Evolutionary conservation across 2,329 filamentous ascomycete genomes (phyloP).

Genomic region (Monosporascus sp.): DNA sequence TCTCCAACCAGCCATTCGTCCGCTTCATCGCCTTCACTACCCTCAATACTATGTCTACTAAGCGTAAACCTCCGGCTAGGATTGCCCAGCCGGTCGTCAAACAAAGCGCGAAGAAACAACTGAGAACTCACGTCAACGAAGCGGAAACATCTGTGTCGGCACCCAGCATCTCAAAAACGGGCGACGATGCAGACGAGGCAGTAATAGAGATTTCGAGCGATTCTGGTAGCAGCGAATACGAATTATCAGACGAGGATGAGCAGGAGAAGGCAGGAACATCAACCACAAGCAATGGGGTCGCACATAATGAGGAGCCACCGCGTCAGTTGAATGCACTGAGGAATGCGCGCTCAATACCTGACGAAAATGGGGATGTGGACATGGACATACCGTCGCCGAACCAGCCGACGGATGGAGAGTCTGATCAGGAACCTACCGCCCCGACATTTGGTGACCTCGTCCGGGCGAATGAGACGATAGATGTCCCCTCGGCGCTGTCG

Average conservation of each 20-base stretch:
- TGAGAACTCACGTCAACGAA: slow-evolving; percentile 52
- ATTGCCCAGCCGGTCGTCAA: slow-evolving; percentile 52
- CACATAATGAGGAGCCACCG: slow-evolving; percentile 1
- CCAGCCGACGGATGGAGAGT: slow-evolving; percentile 29
- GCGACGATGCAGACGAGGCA: slow-evolving; percentile 28
- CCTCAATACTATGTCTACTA: slow-evolving; percentile 47
- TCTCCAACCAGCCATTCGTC: background rate
- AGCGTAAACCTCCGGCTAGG: slow-evolving; percentile 54
- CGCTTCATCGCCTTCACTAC: background rate
- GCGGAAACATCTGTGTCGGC: slow-evolving; percentile 49
- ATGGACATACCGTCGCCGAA: slow-evolving; percentile 24
- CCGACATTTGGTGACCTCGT: slow-evolving; percentile 87
- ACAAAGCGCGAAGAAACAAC: slow-evolving; percentile 45
- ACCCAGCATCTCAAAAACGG: slow-evolving; percentile 33
- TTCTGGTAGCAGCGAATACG: slow-evolving; percentile 41
- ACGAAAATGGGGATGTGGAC: slow-evolving; percentile 23
- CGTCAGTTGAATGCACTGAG: slow-evolving; percentile 10
- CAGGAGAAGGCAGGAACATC: slow-evolving; percentile 18
- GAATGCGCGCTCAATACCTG: slow-evolving; percentile 11
- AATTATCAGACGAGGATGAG: slow-evolving; percentile 39
- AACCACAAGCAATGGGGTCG: slow-evolving; percentile 4
- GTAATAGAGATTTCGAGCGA: slow-evolving; percentile 56
- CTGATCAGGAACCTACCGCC: slow-evolving; percentile 43
- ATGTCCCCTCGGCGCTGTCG: slow-evolving; percentile 62
- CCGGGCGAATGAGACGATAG: slow-evolving; percentile 67